Evolutionary conservation across 2,329 filamentous ascomycete species (phyloP).

Genomic region (Arthrobotrys iridis): DNA sequence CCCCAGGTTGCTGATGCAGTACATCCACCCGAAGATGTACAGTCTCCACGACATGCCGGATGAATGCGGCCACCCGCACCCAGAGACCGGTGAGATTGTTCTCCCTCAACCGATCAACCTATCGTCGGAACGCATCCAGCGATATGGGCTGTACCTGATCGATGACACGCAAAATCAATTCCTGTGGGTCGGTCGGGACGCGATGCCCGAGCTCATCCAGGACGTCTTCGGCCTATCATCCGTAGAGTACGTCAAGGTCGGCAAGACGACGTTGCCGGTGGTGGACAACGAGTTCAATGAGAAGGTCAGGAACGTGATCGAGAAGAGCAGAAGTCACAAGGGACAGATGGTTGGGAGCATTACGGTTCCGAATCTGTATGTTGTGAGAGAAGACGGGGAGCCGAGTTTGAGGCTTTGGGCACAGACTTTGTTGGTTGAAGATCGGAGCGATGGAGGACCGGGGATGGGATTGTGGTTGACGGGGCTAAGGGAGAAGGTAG

Average conservation of each 20-base stretch:
- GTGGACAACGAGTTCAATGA: conserved; percentile 97
- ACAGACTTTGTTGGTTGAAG: conserved; percentile 93
- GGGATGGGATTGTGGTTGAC: conserved; percentile 95
- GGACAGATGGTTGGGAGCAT: conserved; percentile 91
- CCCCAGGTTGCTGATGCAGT: conserved; percentile 87
- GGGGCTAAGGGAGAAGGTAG: conserved; percentile 90
- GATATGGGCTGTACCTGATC: conserved; percentile 93
- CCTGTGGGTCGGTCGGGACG: conserved; percentile 92
- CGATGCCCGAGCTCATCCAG: conserved; percentile 83
- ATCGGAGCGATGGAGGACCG: conserved; percentile 91
- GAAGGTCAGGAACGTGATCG: conserved; percentile 84
- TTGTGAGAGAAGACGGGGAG: conserved; percentile 94
- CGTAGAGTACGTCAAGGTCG: conserved; percentile 83
- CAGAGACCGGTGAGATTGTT: conserved; percentile 85
- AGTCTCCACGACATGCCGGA: conserved; percentile 97
- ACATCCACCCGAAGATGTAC: conserved; percentile 87
- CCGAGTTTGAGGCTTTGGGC: conserved; percentile 96
- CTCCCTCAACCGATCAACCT: conserved; percentile 86
- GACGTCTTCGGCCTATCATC: conserved; percentile 93
- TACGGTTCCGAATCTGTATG: conserved; percentile 88
- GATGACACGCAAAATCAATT: conserved; percentile 98
- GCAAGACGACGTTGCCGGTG: conserved; percentile 86
- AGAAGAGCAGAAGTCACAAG: conserved; percentile 90
- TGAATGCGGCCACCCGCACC: conserved; percentile 84
- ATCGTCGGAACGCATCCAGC: conserved; percentile 84